Evolutionary conservation across 1,139 yeast genomes (phyloP).

Genomic region (Pichia kudriavzevii): DNA sequence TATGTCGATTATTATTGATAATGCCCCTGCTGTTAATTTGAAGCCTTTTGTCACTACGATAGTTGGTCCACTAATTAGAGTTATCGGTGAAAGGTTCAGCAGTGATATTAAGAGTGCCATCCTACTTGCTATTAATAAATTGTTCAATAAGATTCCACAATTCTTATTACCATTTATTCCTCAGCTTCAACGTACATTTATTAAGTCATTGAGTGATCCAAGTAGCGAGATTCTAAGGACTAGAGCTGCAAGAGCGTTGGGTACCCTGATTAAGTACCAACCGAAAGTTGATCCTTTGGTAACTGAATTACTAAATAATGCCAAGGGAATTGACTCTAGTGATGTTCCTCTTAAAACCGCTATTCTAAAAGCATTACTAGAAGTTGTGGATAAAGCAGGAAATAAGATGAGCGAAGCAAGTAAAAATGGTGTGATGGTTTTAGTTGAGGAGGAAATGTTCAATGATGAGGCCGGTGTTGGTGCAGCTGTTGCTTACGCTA

Average conservation of each 20-base stretch:
- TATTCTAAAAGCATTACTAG: conserved; percentile 78
- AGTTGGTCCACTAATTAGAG: conserved; percentile 97
- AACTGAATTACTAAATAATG: conserved; percentile 73
- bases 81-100: conserved; percentile 89
- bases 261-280: conserved; percentile 79
- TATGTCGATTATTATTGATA: conserved; percentile 79
- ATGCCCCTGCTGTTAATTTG: conserved; percentile 75
- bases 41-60: conserved; percentile 87
- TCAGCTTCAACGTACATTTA: conserved; percentile 94
- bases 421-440: conserved; percentile 58
- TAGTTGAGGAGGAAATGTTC: conserved; percentile 68
- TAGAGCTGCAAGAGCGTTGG: conserved; percentile 88
- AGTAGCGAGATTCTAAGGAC: conserved; percentile 63
- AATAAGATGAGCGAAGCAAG: conserved; percentile 66
- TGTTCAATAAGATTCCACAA: conserved; percentile 79
- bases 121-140: conserved; percentile 68
- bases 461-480: conserved; percentile 28
- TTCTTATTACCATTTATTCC: conserved; percentile 94
- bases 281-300: conserved; percentile 92
- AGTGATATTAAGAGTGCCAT: conserved; percentile 91
- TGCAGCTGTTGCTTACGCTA: conserved; percentile 70
- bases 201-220: conserved; percentile 79
- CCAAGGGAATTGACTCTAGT: conserved; percentile 40
- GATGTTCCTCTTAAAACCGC: conserved; percentile 72
- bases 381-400: conserved; percentile 79